These are phyloP conservation scores for rapeseed (Brassica napus) DNA, from an alignment of 345 rosid species.

Conservation along the genomic window Da-Ae NC_063447.1:11163001-11163500, in stretches of 20 bases:
- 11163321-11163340: neutral
- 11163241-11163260: conserved; percentile 31
- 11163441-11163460: neutral
- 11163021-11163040: too few relatives aligned
- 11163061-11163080: conserved; percentile 23
- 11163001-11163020: too few relatives aligned
- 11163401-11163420: neutral
- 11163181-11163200: too few relatives aligned
- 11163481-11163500: neutral
- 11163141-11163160: conserved; percentile 44
- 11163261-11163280: conserved; percentile 66
- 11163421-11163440: neutral
- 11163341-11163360: neutral
- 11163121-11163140: conserved; percentile 83
- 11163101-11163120: conserved; percentile 90
- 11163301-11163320: conserved; percentile 75
- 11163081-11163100: conserved; percentile 45
- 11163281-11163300: conserved; percentile 89
- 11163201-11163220: neutral
- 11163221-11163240: neutral
- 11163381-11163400: neutral
- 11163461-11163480: neutral
- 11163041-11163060: neutral
- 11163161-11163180: too few relatives aligned
- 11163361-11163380: neutral